These are phyloP conservation scores for Heterobasidion irregulare DNA, from an alignment of 1,284 basidiomycete species.

Conservation along the genomic window DNA sequence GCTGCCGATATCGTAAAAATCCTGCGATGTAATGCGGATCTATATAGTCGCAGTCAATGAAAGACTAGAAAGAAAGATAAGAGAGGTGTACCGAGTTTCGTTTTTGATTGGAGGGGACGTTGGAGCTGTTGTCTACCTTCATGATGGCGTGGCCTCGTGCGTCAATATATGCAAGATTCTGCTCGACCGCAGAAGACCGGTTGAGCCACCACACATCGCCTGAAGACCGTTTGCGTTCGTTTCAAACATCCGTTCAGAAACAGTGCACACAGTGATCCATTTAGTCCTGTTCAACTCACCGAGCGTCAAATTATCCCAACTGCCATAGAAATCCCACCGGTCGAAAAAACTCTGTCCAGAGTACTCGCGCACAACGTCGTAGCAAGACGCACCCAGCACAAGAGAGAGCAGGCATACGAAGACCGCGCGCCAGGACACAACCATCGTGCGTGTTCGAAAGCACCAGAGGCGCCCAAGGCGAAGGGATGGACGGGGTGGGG, in stretches of 20 bases:
- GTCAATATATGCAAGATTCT: conserved; percentile 44
- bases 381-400: conserved; percentile 13
- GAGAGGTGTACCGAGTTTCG: conserved; percentile 43
- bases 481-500: too few species aligned
- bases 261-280: too few species aligned
- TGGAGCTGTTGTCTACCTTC: conserved; percentile 47
- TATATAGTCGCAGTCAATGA: conserved; percentile 10
- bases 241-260: neutral
- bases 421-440: neutral
- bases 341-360: conserved; percentile 49
- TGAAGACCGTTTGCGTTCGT: conserved; percentile 10
- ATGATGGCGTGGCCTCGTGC: conserved; percentile 47
- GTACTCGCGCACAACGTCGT: conserved; percentile 39
- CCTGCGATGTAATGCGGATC: conserved; percentile 45
- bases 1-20: conserved; percentile 39
- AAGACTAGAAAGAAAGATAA: neutral
- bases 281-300: conserved; percentile 29
- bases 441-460: neutral
- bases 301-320: conserved; percentile 53
- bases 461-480: too few species aligned
- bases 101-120: conserved; percentile 36
- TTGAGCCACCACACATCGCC: conserved; percentile 48
- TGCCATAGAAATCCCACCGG: conserved; percentile 50
- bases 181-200: conserved; percentile 28
- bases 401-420: conserved; percentile 1